Evolutionary conservation across 2,329 filamentous ascomycete genomes (phyloP), one percentile per base, ranked within the genome.

Genomic region (Ophiocordyceps camponoti-leonardi): DNA sequence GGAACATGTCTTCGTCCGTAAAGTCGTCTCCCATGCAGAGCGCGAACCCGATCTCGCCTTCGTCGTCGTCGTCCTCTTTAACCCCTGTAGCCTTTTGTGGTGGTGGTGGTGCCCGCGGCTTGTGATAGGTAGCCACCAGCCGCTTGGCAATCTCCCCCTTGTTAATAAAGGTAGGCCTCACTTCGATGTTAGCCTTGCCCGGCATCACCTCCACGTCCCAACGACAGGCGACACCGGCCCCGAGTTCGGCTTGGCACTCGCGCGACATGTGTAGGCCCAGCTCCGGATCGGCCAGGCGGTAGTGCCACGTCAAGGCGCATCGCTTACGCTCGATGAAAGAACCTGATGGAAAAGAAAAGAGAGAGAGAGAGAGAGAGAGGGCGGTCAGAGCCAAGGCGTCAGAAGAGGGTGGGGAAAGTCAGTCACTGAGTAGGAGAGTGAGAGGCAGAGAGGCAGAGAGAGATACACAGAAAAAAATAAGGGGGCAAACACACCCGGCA

Each of bases 1-100:
- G 83, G 76, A 96, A 96, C 77, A 81, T 80, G 81, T 94, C 90
- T 72, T 98, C 92, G 59, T 98, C 92, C 6, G 92, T 98, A 54
- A 92, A 93, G 58, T 98, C 92, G 61, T 98, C 92, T 40, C 92
- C 92, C 49, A 88, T 67, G 62, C 92, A 98, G 44, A 96, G 71
- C 12, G 93, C 79, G 57, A 96, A 95, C 53, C 90, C 86, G 0
- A 88, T 75, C 45, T 75, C 73, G 44, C 77, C 64, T 6, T 59
- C 54, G 23, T 57, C 56, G 6, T 55, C 54, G 43, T 64, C 68
- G 4, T 67, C n/a, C n/a, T n/a, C n/a, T n/a, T n/a, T n/a, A n/a
- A n/a, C n/a, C n/a, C n/a, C n/a, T n/a, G n/a, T n/a, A n/a, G n/a
- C n/a, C n/a, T n/a, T n/a, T n/a, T n/a, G n/a, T n/a, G n/a, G n/a